Base-by-base conservation (phyloP, 305 asterid species). In the Petunia hybrid region DNA sequence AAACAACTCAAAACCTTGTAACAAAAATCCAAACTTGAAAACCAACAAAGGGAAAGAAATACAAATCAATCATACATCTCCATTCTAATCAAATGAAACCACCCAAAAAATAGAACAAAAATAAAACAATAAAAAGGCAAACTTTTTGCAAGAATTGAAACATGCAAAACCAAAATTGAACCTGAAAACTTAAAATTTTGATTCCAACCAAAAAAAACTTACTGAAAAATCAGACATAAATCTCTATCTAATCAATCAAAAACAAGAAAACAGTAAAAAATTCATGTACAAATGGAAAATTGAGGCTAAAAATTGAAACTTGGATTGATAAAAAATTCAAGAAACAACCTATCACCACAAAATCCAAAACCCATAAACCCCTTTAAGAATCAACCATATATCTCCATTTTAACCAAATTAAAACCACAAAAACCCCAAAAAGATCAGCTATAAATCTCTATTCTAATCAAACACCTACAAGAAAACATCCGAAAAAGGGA, bases 381-480 rank as follows among this genome's bases (percentile, higher is more conserved):
- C 76, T 4, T 22, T 43, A 70, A 39, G 31, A 22, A 31, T 12
- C 61, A 71, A 46, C 31, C 62, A 71, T 71, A 12, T 46, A 71
- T 71, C 78, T 71, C 78, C 16, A 48, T 10, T 42, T 4, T 46
- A 71, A 71, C 35, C 31, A 48, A 46, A 48, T 22, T 22, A 22
- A 22, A 22, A 22, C 31, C 61, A 36, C 46, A 38, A 48, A 67
- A n/a, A 0, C 35, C 22, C 31, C 76, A 9, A 16, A 70, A 70
- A 39, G 31, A 31, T 12, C 61, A 71, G 31, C 31, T 43, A 71
- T 71, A 12, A 71, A 71, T 71, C 78, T 71, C 78, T 42, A 48
- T 10, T 42, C 8, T 46, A 71, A 71, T 48, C 31, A 48, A 46
- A 48, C 61, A 48, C 62, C 43, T 35, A 48, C 43, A 0, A 6